Evolutionary conservation across 176 grass and related monocot species (phyloP).

Genomic region (Luzula sylvatica): DNA sequence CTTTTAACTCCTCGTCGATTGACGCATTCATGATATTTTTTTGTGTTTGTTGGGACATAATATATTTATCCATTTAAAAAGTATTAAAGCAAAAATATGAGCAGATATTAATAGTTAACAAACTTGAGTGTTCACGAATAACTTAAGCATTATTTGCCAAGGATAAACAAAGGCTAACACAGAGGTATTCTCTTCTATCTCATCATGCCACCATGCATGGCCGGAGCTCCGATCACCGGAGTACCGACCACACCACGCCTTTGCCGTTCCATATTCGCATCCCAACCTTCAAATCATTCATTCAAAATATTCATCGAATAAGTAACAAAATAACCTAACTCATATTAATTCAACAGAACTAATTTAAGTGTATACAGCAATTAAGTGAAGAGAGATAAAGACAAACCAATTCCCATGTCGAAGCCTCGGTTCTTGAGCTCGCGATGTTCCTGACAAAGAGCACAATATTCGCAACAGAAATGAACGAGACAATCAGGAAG

Average conservation of each 20-base stretch:
- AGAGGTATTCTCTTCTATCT: conserved; percentile 19
- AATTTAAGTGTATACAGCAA: background rate
- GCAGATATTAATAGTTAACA: too few relatives aligned
- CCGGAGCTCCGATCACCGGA: conserved; percentile 55
- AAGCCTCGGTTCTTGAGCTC: conserved; percentile 83
- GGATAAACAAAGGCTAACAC: background rate
- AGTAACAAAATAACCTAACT: background rate
- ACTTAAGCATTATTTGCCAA: too few relatives aligned
- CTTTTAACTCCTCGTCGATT: too few relatives aligned
- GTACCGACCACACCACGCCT: conserved; percentile 34
- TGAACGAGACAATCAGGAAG: conserved; percentile 71
- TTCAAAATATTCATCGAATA: background rate
- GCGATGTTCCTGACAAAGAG: conserved; percentile 74
- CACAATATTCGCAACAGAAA: conserved; percentile 76
- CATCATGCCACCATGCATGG: conserved; percentile 55
- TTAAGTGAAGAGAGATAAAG: background rate
- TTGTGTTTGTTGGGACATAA: too few relatives aligned
- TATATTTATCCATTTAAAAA: too few relatives aligned
- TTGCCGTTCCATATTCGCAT: conserved; percentile 62
- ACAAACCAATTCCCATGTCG: conserved; percentile 82
- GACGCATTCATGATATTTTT: too few relatives aligned
- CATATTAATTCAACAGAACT: conserved; percentile 1
- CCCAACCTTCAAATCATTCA: conserved; percentile 41
- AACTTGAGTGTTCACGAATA: too few relatives aligned
- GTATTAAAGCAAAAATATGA: too few relatives aligned